Percentiles rank a stretch among this genome's conserved stretches.
These are phyloP conservation scores for Russula sp. DNA, from an alignment of 768 basidiomycete genomes.

Conservation along the genomic window DNA sequence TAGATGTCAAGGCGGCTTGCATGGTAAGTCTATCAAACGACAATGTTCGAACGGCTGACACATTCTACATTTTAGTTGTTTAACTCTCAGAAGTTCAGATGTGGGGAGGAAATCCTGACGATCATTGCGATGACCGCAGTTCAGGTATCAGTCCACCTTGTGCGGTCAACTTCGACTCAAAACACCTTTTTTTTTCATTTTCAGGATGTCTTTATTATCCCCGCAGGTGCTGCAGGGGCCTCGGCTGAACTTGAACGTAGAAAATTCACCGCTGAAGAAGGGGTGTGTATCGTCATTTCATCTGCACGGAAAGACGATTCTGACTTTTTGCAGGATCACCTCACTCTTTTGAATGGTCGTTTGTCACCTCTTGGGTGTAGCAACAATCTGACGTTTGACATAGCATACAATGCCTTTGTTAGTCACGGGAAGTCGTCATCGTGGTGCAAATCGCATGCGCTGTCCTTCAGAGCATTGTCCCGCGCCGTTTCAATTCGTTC, in stretches of 20 bases:
- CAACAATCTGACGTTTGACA: slow-evolving; percentile 1
- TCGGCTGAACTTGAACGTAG: slow-evolving; percentile 86
- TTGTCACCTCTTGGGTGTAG: neutral
- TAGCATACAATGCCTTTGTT: slow-evolving; percentile 91
- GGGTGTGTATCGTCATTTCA: slow-evolving; percentile 43
- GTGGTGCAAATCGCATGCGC: slow-evolving; percentile 89
- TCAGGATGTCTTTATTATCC: slow-evolving; percentile 86
- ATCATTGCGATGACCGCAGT: slow-evolving; percentile 95
- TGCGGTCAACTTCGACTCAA: neutral
- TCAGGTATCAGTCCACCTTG: slow-evolving; percentile 43
- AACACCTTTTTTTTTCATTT: neutral
- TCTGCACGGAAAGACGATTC: neutral
- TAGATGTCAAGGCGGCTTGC: slow-evolving; percentile 88
- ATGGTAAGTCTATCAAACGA: slow-evolving; percentile 52
- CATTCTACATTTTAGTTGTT: slow-evolving; percentile 52
- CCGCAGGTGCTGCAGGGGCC: slow-evolving; percentile 78
- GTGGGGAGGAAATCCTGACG: slow-evolving; percentile 92
- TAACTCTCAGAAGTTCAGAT: slow-evolving; percentile 74
- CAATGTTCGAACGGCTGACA: neutral
- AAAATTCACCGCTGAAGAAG: slow-evolving; percentile 98
- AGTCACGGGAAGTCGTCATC: slow-evolving; percentile 75
- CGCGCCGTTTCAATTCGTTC: slow-evolving; percentile 89
- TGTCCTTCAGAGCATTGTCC: slow-evolving; percentile 92
- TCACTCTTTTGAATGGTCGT: slow-evolving; percentile 87
- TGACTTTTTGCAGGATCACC: slow-evolving; percentile 62